Percentiles rank a stretch among this genome's conserved stretches.
Evolutionary conservation across 495 filamentous ascomycete genomes (phyloP).

Genomic region (Aspergillus incahuasiensis): DNA sequence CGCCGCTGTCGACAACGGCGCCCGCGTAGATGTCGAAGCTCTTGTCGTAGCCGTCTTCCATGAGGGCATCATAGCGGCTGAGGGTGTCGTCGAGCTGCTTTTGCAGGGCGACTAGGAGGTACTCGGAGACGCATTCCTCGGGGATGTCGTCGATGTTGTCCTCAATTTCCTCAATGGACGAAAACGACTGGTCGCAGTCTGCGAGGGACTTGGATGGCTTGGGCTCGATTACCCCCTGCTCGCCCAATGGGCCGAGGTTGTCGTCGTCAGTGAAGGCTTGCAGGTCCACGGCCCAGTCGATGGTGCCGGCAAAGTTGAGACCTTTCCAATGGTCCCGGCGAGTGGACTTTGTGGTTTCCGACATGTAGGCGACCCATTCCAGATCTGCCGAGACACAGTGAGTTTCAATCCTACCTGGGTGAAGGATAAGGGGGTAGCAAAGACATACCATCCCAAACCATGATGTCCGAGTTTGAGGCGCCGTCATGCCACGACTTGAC

Average conservation of each 20-base stretch:
- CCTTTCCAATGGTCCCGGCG: constrained; percentile 17
- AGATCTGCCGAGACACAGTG: constrained; percentile 9
- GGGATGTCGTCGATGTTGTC: background rate
- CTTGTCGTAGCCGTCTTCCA: background rate
- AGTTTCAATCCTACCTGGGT: too few relatives aligned
- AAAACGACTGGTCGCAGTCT: background rate
- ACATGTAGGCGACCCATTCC: constrained; percentile 43
- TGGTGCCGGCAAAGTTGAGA: constrained; percentile 28
- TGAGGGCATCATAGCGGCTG: background rate
- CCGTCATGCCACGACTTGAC: constrained; percentile 4
- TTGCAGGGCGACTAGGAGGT: background rate
- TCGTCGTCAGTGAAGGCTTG: background rate
- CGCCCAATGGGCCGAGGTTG: background rate
- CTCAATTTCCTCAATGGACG: background rate
- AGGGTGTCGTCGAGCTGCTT: background rate
- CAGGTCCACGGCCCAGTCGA: constrained; percentile 41
- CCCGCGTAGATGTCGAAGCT: constrained; percentile 2
- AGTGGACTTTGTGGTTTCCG: constrained; percentile 16
- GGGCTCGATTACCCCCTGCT: background rate
- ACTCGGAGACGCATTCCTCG: background rate
- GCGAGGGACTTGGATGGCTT: background rate
- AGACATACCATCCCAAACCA: constrained; percentile 29
- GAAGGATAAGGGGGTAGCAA: background rate
- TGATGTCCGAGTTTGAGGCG: constrained; percentile 27
- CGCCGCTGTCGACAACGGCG: background rate